Base-by-base conservation (phyloP, 2,329 filamentous ascomycete species). In the Chaetomium sp. region DNA sequence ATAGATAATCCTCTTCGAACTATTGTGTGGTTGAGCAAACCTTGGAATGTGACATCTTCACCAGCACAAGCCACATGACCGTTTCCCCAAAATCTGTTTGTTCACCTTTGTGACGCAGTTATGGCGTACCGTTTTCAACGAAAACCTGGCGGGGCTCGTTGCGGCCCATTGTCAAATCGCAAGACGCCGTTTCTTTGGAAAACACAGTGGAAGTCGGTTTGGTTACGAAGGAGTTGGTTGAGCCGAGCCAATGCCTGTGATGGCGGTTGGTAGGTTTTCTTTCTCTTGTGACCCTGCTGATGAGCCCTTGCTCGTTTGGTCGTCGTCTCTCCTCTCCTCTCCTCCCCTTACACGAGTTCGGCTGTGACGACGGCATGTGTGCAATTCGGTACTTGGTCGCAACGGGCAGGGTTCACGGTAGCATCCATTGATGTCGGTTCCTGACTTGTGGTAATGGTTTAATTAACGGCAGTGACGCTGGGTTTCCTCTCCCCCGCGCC, bases 351-450 rank as follows among this genome's bases (percentile, higher is more conserved):
- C n/a, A n/a, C n/a, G n/a, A 23, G 9, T 19, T 42, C 45, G 45
- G 45, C 45, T 47, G 45, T 47, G n/a, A 47, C 45, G n/a, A 47
- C 45, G 45, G 45, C 45, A 47, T 47, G 45, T 47, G 45, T 47
- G 45, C n/a, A 47, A 47, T 47, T 47, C 45, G 45, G 45, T 47
- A 21, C 45, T 47, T 47, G 45, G 45, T 47, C 19, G 45, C 42
- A 45, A 23, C 21, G 45, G 45, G 45, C 45, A 23, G 45, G 45
- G 45, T 19, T 19, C 19, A 47, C 9, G 45, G 59, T 33, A 56
- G 53, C 21, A 61, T 62, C 25, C 19, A 56, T 25, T 45, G 59
- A 31, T 33, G 13, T 63, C 55, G 60, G 45, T 57, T 51, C 54
- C 60, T 51, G 53, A 53, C n/a, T 31, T 47, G n/a, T 29, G 31